Evolutionary conservation across 495 filamentous ascomycete species (phyloP).

Genomic region (Hyaloscypha hepaticicola): DNA sequence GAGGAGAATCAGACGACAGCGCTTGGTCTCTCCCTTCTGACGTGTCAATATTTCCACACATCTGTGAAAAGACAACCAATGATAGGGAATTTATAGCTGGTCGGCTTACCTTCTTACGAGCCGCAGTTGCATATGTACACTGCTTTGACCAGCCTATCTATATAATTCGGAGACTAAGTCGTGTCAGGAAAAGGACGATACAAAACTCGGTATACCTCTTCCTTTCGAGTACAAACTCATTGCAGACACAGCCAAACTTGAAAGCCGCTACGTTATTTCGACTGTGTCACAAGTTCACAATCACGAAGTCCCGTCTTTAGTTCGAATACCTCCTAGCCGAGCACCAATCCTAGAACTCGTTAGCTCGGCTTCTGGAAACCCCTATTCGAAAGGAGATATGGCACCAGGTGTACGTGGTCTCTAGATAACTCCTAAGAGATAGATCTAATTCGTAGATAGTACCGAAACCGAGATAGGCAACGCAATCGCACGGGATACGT

Average conservation of each 20-base stretch:
- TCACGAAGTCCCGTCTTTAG: neutral
- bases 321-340: neutral
- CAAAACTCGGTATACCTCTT: neutral
- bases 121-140: too few species aligned
- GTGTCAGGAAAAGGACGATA: neutral
- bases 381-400: slow-evolving; percentile 18
- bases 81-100: neutral
- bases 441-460: slow-evolving; percentile 8
- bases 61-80: neutral
- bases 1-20: neutral
- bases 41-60: neutral
- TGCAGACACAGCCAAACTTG: neutral
- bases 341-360: neutral
- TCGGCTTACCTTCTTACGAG: too few species aligned
- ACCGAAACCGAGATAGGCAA: slow-evolving; percentile 59
- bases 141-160: neutral
- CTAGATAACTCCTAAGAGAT: neutral
- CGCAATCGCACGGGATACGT: slow-evolving; percentile 69
- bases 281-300: neutral
- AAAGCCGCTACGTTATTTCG: neutral
- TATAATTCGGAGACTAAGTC: neutral
- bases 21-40: neutral
- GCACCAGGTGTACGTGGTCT: slow-evolving; percentile 35
- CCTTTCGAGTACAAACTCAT: neutral
- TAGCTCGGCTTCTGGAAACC: neutral